phyloP scores from a whole-genome alignment of 192 early-diverging fungal genomes.

The Podila verticillata region DNA sequence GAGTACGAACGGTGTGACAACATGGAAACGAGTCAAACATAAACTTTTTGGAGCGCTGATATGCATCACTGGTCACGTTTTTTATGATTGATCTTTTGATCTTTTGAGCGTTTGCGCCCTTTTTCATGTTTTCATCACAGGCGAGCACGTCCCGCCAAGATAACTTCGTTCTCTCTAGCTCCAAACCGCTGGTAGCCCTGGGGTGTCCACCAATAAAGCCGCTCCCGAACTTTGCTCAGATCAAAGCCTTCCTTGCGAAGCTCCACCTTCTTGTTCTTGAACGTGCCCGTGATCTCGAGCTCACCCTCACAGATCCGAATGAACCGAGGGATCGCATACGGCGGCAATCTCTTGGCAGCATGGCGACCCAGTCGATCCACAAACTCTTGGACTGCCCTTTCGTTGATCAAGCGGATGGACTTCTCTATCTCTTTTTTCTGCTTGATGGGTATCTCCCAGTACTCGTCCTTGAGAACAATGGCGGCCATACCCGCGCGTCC shows the following conservation, averaged over 20 bases:
- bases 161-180: conserved; percentile 9
- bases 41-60: no score
- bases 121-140: no score
- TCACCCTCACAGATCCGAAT: conserved; percentile 63
- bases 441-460: conserved; percentile 21
- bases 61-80: no score
- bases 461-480: conserved; percentile 56
- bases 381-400: conserved; percentile 17
- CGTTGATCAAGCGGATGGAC: neutral
- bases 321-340: conserved; percentile 74
- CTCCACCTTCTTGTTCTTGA: conserved; percentile 46
- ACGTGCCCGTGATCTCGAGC: conserved; percentile 36
- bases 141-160: conserved; percentile 19
- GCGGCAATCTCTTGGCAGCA: conserved; percentile 55
- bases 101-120: no score
- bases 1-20: neutral
- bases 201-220: conserved; percentile 44
- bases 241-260: conserved; percentile 35
- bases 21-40: no score
- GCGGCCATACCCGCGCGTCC: conserved; percentile 78
- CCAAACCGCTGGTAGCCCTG: conserved; percentile 31
- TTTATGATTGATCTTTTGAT: no score
- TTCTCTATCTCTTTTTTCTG: neutral
- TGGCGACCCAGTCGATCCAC: conserved; percentile 48
- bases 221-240: conserved; percentile 20